A percentile compares a stretch with the other conserved stretches of the same genome.
These are phyloP conservation scores for Wickerhamiella sergipiensis DNA, from an alignment of 805 yeast species.

Conservation along the genomic window DNA sequence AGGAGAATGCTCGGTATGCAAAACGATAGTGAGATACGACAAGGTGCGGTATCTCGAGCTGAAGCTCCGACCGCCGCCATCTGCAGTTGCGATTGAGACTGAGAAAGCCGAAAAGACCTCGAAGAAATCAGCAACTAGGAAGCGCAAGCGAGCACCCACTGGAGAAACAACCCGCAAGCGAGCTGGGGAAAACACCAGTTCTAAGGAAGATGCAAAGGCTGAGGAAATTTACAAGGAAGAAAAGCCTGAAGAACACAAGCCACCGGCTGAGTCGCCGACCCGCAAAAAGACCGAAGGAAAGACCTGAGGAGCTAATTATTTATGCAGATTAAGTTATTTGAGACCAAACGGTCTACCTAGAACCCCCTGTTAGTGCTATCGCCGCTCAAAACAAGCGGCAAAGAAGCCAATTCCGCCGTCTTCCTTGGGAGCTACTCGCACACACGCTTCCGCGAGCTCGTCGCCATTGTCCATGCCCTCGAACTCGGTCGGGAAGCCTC, in stretches of 20 bases:
- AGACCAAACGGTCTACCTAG: too few species aligned
- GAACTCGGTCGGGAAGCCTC: conserved; percentile 70
- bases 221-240: too few species aligned
- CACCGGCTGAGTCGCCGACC: too few species aligned
- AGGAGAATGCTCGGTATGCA: conserved; percentile 27
- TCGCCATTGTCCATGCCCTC: conserved; percentile 30
- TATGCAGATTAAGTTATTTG: background rate
- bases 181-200: too few species aligned
- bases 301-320: too few species aligned
- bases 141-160: too few species aligned
- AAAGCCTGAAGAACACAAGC: too few species aligned
- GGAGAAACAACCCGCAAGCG: too few species aligned
- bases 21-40: conserved; percentile 20
- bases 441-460: conserved; percentile 68
- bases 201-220: background rate
- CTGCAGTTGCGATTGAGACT: background rate
- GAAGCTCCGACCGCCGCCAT: background rate
- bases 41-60: conserved; percentile 19
- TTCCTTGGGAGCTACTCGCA: conserved; percentile 67
- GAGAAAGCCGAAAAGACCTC: background rate
- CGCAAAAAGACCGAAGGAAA: background rate
- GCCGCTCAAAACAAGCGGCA: conserved; percentile 77
- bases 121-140: too few species aligned
- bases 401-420: conserved; percentile 99
- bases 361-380: background rate